Evolutionary conservation across 768 basidiomycete genomes (phyloP).

Genomic region (Lentinula aciculospora): DNA sequence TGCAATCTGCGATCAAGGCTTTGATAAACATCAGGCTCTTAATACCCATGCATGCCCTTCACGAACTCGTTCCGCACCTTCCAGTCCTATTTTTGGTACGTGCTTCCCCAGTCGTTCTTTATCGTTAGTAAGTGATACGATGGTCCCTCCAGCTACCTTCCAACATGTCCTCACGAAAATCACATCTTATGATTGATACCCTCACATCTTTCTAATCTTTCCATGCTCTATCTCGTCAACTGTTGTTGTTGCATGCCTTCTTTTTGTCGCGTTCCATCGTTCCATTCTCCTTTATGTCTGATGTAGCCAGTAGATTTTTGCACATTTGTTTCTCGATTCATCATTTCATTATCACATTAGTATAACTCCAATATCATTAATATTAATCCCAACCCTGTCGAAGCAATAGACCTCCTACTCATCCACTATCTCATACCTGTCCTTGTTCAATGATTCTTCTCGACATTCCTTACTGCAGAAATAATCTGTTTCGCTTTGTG

Average conservation of each 20-base stretch:
- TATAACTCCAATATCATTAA: background rate
- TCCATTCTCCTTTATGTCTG: background rate
- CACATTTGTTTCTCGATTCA: background rate
- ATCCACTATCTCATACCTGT: background rate
- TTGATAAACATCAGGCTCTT: constrained; percentile 1
- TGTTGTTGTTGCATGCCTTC: background rate
- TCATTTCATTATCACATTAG: background rate
- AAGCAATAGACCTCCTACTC: background rate
- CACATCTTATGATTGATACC: constrained; percentile 9
- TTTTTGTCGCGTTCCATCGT: background rate
- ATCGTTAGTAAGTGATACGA: background rate
- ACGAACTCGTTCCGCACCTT: constrained; percentile 9
- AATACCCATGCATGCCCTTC: constrained; percentile 6
- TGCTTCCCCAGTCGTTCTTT: background rate
- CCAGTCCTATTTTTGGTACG: constrained; percentile 27
- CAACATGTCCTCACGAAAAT: constrained; percentile 14
- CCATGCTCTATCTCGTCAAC: background rate
- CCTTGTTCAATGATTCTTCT: constrained; percentile 55
- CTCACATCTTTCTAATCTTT: background rate
- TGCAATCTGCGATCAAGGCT: background rate
- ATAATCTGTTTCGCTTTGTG: constrained; percentile 56
- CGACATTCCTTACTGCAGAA: constrained; percentile 57
- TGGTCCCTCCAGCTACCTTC: constrained; percentile 11
- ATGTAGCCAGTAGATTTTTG: background rate
- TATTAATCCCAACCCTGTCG: background rate